These are phyloP conservation scores for Microstegium vimineum DNA, from an alignment of 176 grass and related monocot species.

Conservation along the genomic window DNA sequence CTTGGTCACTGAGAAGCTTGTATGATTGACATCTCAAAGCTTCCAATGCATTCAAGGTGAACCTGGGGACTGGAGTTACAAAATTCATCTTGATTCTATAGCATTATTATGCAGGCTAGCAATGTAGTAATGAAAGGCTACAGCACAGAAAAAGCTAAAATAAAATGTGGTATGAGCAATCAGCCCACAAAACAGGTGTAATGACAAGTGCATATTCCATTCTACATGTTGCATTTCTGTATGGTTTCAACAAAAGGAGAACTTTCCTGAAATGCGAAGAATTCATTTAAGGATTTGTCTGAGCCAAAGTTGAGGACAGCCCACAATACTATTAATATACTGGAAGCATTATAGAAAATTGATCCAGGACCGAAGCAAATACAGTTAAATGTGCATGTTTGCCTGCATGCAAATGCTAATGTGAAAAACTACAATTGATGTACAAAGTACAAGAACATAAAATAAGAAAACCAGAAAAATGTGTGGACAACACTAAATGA, in stretches of 20 bases:
- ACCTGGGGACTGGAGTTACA: not conserved
- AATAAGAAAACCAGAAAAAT: too few species aligned
- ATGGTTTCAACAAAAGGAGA: not conserved
- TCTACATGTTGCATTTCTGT: not conserved
- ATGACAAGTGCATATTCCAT: not conserved
- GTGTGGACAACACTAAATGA: conserved; percentile 8
- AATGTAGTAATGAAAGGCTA: not conserved
- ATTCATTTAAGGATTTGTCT: not conserved
- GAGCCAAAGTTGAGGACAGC: not conserved
- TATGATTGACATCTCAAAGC: not conserved
- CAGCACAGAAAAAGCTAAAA: not conserved
- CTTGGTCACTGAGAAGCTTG: not conserved
- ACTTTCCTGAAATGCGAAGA: not conserved
- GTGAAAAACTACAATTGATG: not conserved
- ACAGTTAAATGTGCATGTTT: not conserved
- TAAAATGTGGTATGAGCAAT: not conserved
- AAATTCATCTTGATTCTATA: not conserved
- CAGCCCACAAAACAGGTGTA: not conserved
- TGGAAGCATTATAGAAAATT: not conserved
- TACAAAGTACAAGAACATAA: too few species aligned
- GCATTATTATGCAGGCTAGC: not conserved
- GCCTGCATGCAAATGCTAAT: not conserved
- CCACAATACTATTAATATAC: not conserved
- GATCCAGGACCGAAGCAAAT: conserved; percentile 6
- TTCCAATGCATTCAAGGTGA: not conserved